Conservation (phyloP, 2,329 filamentous ascomycete genomes). For the Decorospora gaudefroyi region DNA sequence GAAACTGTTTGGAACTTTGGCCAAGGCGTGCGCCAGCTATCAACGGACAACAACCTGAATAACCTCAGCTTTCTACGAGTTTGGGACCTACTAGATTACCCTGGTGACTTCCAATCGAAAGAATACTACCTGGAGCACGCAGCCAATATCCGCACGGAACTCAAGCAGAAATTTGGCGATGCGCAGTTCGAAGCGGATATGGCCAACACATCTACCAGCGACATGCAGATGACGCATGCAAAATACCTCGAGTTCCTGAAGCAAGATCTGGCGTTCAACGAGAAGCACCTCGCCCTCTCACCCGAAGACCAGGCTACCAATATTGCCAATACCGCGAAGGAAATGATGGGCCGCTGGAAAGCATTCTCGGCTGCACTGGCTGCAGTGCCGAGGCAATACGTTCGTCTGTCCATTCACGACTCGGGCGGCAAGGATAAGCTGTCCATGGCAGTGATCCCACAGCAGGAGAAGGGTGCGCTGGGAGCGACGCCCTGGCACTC, state of each 20-base stretch:
- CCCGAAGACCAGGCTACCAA: constrained; percentile 26
- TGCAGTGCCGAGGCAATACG: constrained; percentile 25
- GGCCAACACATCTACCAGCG: constrained; percentile 31
- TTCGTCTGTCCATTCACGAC: constrained; percentile 41
- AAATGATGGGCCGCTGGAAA: constrained; percentile 41
- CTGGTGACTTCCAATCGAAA: constrained; percentile 23
- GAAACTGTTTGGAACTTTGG: constrained; percentile 51
- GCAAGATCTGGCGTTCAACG: constrained; percentile 27
- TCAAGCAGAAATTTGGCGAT: constrained; percentile 31
- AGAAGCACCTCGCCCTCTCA: constrained; percentile 21
- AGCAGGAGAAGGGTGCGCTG: constrained; percentile 24
- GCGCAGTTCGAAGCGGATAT: constrained; percentile 38
- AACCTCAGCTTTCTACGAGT: constrained; percentile 27
- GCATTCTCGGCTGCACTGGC: constrained; percentile 32
- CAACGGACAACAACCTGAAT: constrained; percentile 22
- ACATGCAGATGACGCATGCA: constrained; percentile 36
- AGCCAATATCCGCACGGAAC: constrained; percentile 30
- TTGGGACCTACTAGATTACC: constrained; percentile 25
- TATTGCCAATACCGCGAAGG: constrained; percentile 34
- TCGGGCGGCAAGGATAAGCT: constrained; percentile 39
- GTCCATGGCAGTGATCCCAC: constrained; percentile 35
- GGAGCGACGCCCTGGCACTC: constrained; percentile 37
- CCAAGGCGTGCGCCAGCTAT: constrained; percentile 21
- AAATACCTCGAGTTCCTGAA: constrained; percentile 37
- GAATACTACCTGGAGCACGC: constrained; percentile 33